Conservation (phyloP, 306 rosid genomes). For the Echinosophora koreensis region DNA sequence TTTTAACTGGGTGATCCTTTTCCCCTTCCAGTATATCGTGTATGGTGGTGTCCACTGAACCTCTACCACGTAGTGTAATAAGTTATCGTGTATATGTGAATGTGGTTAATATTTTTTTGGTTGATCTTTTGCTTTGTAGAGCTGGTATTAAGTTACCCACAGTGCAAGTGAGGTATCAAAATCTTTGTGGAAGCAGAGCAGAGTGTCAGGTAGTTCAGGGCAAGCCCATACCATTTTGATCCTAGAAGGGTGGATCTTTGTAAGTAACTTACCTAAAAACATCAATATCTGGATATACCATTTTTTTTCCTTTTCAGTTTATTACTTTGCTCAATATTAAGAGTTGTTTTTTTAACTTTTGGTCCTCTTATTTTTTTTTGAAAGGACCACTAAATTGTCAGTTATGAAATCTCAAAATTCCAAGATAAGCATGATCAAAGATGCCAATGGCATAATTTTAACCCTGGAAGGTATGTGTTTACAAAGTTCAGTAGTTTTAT, state of each 20-base stretch:
- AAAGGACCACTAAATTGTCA: constrained; percentile 51
- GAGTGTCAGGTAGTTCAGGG: constrained; percentile 73
- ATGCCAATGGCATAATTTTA: constrained; percentile 58
- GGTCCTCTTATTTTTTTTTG: not conserved
- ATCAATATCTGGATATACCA: not conserved
- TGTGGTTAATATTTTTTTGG: not conserved
- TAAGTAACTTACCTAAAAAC: constrained; percentile 44
- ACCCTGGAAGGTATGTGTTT: constrained; percentile 60
- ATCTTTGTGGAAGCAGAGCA: constrained; percentile 71
- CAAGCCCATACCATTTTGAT: constrained; percentile 74
- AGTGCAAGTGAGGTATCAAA: constrained; percentile 71
- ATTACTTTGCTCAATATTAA: not conserved
- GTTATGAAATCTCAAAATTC: constrained; percentile 45
- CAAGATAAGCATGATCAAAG: constrained; percentile 51
- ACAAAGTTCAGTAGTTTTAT: not conserved
- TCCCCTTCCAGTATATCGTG: too few species aligned
- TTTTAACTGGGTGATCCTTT: not conserved
- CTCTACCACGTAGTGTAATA: not conserved
- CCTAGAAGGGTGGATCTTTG: constrained; percentile 54
- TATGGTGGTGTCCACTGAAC: too few species aligned
- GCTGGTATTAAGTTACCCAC: constrained; percentile 70
- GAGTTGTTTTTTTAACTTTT: not conserved
- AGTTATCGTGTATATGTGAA: constrained; percentile 6
- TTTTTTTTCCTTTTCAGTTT: constrained; percentile 6
- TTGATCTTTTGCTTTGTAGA: constrained; percentile 45